Percentiles rank a stretch among this genome's conserved stretches.
phyloP scores from a whole-genome alignment of 2,329 filamentous ascomycete genomes.

The Cyphellophora attinorum region DNA sequence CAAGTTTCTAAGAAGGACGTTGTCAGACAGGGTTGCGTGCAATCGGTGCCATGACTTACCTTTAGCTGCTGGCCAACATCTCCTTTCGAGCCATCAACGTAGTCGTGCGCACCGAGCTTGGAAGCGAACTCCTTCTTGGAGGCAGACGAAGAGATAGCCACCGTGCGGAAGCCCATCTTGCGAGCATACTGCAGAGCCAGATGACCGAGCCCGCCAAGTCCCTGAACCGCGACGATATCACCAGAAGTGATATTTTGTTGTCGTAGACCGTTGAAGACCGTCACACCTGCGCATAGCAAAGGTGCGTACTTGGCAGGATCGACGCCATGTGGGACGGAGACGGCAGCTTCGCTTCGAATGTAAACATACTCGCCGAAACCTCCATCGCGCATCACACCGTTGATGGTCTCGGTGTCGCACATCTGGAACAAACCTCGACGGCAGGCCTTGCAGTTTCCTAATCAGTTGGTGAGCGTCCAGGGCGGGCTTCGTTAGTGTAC shows the following conservation, averaged over 20 bases:
- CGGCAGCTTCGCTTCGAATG: conserved; percentile 28
- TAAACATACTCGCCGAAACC: conserved; percentile 60
- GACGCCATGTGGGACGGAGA: conserved; percentile 38
- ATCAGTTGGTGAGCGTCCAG: not conserved
- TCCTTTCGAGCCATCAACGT: conserved; percentile 36
- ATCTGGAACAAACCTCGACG: conserved; percentile 57
- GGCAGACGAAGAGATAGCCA: conserved; percentile 40
- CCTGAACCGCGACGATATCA: conserved; percentile 41
- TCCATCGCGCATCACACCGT: conserved; percentile 51
- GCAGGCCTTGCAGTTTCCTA: conserved; percentile 55
- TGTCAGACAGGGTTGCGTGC: conserved; percentile 10
- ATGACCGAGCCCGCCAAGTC: conserved; percentile 44
- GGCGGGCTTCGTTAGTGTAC: not conserved
- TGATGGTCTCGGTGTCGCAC: conserved; percentile 60
- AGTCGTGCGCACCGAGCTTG: conserved; percentile 48
- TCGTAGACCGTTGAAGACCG: conserved; percentile 34
- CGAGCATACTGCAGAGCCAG: conserved; percentile 44
- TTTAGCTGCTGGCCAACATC: conserved; percentile 26
- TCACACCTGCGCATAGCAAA: conserved; percentile 42
- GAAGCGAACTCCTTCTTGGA: conserved; percentile 45
- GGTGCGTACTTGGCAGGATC: conserved; percentile 36
- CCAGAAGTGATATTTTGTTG: conserved; percentile 37
- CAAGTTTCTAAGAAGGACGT: not conserved
- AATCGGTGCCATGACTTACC: conserved; percentile 26
- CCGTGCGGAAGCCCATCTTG: conserved; percentile 43